Evolutionary conservation across 768 basidiomycete genomes (phyloP).

Genomic region (Tricholoma flavovirens): DNA sequence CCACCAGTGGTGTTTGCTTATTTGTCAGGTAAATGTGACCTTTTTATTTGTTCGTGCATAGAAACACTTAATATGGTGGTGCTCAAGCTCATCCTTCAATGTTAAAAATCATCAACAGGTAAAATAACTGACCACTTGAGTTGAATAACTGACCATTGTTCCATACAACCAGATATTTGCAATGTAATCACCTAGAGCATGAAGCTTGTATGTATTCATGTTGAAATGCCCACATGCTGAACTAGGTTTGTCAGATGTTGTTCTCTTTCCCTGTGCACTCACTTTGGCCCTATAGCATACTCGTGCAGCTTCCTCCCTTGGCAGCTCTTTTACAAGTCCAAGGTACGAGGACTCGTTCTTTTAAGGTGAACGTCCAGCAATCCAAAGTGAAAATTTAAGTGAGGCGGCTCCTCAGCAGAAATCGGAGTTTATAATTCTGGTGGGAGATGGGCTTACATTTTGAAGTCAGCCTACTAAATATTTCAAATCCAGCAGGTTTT

Average conservation of each 20-base stretch:
- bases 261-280: background rate
- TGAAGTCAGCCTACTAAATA: no score
- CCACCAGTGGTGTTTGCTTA: constrained; percentile 15
- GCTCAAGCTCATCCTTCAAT: constrained; percentile 24
- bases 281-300: background rate
- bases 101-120: background rate
- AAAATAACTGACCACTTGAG: no score
- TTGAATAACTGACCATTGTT: constrained; percentile 32
- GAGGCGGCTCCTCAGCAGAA: no score
- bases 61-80: constrained; percentile 26
- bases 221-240: background rate
- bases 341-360: no score
- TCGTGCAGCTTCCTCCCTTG: constrained; percentile 2
- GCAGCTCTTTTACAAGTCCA: no score
- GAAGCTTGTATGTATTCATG: constrained; percentile 22
- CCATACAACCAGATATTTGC: constrained; percentile 20
- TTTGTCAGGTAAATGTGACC: constrained; percentile 18
- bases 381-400: no score
- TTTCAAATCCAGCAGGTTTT: no score
- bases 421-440: no score
- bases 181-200: constrained; percentile 29
- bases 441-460: no score
- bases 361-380: no score
- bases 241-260: background rate
- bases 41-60: constrained; percentile 22